These are phyloP conservation scores for Mercurialis annua DNA, from an alignment of 345 rosid genomes.

Conservation along the genomic window DNA sequence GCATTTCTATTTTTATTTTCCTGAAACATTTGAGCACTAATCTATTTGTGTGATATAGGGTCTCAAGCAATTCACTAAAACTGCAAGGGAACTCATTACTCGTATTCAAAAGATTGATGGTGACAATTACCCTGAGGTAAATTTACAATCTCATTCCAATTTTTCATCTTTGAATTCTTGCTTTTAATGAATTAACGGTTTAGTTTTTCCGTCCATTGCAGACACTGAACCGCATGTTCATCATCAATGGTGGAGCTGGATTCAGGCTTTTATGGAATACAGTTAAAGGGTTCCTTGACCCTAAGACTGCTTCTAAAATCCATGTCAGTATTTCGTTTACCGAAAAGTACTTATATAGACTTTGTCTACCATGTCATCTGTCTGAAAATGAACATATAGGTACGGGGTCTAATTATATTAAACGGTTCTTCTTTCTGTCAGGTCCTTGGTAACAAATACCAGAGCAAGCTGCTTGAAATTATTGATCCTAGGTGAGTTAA, in stretches of 20 bases:
- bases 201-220: slow-evolving; percentile 17
- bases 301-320: slow-evolving; percentile 85
- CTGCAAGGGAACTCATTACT: slow-evolving; percentile 73
- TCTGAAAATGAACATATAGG: too few species aligned
- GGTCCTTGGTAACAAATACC: slow-evolving; percentile 91
- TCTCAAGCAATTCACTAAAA: slow-evolving; percentile 75
- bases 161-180: neutral
- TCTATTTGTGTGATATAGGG: slow-evolving; percentile 46
- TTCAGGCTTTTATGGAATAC: slow-evolving; percentile 89
- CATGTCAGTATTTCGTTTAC: slow-evolving; percentile 42
- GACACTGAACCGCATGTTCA: slow-evolving; percentile 93
- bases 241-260: slow-evolving; percentile 91
- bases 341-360: too few species aligned
- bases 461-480: slow-evolving; percentile 86
- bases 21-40: neutral
- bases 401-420: slow-evolving; percentile 1
- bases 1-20: neutral
- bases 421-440: slow-evolving; percentile 24
- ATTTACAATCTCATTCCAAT: neutral
- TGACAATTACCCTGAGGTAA: slow-evolving; percentile 89
- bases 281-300: slow-evolving; percentile 72
- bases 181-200: neutral
- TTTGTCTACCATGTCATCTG: too few species aligned
- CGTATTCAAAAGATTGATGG: slow-evolving; percentile 76
- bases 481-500: slow-evolving; percentile 62